A percentile compares a stretch with the other conserved stretches of the same genome.
Evolutionary conservation across 495 filamentous ascomycete genomes (phyloP).

Genomic region (Elaphomyces granulatus): DNA sequence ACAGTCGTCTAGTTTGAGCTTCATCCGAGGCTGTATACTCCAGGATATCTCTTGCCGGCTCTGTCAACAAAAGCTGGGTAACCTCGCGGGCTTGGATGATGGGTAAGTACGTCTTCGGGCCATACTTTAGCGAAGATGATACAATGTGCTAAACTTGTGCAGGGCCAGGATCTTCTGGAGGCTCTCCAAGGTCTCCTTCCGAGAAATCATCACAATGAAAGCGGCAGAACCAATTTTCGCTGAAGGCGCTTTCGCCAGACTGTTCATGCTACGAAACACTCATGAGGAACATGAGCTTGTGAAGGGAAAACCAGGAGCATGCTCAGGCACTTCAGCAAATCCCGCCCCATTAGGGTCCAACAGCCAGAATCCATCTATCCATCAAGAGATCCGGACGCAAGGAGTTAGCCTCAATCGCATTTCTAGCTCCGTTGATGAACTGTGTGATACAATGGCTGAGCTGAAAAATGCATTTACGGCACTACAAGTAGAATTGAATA

Average conservation of each 20-base stretch:
- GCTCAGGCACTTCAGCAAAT: neutral
- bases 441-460: conserved; percentile 34
- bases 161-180: conserved; percentile 35
- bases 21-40: conserved; percentile 28
- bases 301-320: neutral
- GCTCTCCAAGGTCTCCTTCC: conserved; percentile 29
- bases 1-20: conserved; percentile 24
- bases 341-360: conserved; percentile 5
- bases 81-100: conserved; percentile 24
- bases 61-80: conserved; percentile 32
- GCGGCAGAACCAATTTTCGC: conserved; percentile 28
- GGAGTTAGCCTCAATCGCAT: conserved; percentile 31
- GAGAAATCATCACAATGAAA: conserved; percentile 34
- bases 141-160: neutral
- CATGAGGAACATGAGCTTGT: conserved; percentile 1
- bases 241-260: conserved; percentile 17
- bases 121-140: no score
- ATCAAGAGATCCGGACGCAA: conserved; percentile 30
- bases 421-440: conserved; percentile 29
- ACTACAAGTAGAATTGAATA: conserved; percentile 30
- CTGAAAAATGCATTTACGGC: conserved; percentile 31
- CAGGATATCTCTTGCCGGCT: conserved; percentile 32
- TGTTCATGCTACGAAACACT: neutral
- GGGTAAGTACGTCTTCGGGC: no score
- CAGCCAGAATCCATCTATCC: conserved; percentile 13